Percentiles rank a stretch among this genome's conserved stretches.
phyloP scores from a whole-genome alignment of 345 rosid genomes.

The Excoecaria agallocha region DNA sequence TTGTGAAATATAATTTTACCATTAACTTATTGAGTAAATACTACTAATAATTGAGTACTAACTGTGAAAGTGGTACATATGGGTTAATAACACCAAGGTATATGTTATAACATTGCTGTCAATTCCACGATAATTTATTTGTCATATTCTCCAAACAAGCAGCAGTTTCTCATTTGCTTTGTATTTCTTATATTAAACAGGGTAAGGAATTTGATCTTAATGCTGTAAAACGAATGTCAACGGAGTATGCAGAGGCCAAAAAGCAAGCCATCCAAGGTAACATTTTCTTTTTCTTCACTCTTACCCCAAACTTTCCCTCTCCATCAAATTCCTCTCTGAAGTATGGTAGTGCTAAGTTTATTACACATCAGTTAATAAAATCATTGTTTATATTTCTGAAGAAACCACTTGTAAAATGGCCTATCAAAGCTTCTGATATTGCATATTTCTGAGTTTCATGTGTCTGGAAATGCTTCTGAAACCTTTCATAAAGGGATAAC shows the following conservation, averaged over 20 bases:
- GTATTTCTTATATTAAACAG: conserved; percentile 29
- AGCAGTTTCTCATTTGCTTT: conserved; percentile 4
- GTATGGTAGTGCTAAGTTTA: not conserved
- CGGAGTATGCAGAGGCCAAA: conserved; percentile 66
- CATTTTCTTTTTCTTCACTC: not conserved
- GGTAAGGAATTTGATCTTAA: conserved; percentile 52
- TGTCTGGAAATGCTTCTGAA: not conserved
- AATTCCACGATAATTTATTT: not conserved
- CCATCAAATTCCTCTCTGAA: no score
- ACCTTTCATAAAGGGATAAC: not conserved
- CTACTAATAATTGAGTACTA: not conserved
- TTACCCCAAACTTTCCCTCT: not conserved
- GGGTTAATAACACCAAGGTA: not conserved
- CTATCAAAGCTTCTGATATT: not conserved
- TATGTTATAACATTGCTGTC: not conserved
- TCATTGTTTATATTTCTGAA: not conserved
- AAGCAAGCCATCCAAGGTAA: conserved; percentile 62
- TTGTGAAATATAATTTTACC: not conserved
- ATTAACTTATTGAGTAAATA: not conserved
- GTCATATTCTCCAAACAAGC: not conserved
- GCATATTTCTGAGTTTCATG: not conserved
- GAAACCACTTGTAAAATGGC: not conserved
- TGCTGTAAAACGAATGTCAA: conserved; percentile 46
- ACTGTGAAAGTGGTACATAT: not conserved
- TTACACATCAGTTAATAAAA: not conserved